Conservation (phyloP, 805 yeast species). For the Phaffomyces thermotolerans region DNA sequence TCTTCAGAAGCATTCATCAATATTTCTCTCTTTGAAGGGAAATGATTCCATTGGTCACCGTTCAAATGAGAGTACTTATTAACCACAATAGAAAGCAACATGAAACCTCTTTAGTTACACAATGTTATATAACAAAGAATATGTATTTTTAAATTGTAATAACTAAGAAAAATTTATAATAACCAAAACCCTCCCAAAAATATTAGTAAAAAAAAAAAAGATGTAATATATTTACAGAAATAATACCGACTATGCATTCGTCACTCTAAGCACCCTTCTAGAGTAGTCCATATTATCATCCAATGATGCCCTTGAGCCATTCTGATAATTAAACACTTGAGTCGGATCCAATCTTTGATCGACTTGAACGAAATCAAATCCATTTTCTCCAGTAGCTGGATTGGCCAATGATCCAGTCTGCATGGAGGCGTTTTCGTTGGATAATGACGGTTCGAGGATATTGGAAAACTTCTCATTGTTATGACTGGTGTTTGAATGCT, state of each 20-base stretch:
- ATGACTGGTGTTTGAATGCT: conserved; percentile 3
- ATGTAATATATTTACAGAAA: no score
- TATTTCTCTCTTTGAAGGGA: conserved; percentile 20
- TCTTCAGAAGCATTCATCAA: conserved; percentile 4
- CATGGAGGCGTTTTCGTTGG: background rate
- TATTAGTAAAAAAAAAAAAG: no score
- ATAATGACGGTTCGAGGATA: background rate
- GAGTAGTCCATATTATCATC: conserved; percentile 54
- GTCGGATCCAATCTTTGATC: conserved; percentile 59
- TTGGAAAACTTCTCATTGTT: background rate
- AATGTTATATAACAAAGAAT: no score
- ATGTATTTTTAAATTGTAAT: background rate
- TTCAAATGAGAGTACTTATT: conserved; percentile 19
- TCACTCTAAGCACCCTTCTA: conserved; percentile 47
- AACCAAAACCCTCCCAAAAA: background rate
- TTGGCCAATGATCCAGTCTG: background rate
- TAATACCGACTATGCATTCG: conserved; percentile 27
- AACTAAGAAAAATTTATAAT: background rate
- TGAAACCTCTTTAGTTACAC: background rate
- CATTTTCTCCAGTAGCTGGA: conserved; percentile 8
- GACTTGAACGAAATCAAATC: conserved; percentile 28
- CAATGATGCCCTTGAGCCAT: conserved; percentile 38
- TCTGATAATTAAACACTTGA: conserved; percentile 40
- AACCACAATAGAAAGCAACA: background rate
- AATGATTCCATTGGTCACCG: conserved; percentile 19